Evolutionary conservation across 129 eudicot species (phyloP), one percentile per base, ranked within the genome.

Genomic region (Helianthus annuus): DNA sequence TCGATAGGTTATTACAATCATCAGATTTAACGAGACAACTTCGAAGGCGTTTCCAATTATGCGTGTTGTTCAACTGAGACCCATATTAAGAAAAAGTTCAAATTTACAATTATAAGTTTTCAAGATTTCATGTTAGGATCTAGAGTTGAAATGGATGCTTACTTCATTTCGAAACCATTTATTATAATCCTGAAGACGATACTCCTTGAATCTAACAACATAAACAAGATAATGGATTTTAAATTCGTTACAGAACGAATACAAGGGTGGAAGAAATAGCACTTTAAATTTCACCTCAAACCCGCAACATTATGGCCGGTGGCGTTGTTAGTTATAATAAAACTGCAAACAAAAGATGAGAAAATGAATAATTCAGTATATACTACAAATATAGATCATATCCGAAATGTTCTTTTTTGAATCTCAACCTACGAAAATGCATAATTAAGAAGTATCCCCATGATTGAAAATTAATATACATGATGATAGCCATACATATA

Each of bases 111-210:
- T 7, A 7, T 6, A 36, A 62, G 40, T 5, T 60, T 49, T 61
- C 71, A 69, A 60, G 36, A 36, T 36, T 22, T 39, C 34, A 22
- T 9, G 58, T 7, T 53, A 54, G 8, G 45, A 24, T 58, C 48
- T 15, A 22, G 57, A 48, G 55, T 70, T 32, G 32, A 29, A 66
- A 66, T 34, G 40, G 65, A 64, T 44, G 73, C 81, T 77, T 74
- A 93, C 98, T 68, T 93, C 87, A 67, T 84, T 93, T 38, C 82
- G 70, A 77, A 93, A 93, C 98, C 98, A 93, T 58, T 91, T 80
- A 72, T 90, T 89, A 74, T 87, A 93, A 85, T 90, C 98, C 72
- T 84, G 87, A 78, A 93, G 97, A 71, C 84, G 97, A 86, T 93
- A 93, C 83, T 93, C 98, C 73, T 93, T 93, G 79, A 85, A 93